A percentile compares a stretch with the other conserved stretches of the same genome.
phyloP scores from a whole-genome alignment of 768 basidiomycete genomes.

The Leccinum ochraceum region DNA sequence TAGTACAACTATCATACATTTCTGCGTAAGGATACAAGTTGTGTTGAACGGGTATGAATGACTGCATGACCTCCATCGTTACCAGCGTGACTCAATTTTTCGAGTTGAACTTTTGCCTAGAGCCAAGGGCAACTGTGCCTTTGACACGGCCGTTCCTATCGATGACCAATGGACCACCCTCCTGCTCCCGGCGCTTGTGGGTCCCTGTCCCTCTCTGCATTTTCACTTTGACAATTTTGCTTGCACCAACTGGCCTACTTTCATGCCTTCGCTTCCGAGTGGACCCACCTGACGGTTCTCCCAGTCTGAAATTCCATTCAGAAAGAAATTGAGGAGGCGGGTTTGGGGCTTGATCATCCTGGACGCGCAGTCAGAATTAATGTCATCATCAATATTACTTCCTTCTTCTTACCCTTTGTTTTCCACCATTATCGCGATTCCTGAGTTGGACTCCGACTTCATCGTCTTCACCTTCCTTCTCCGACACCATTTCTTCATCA shows the following conservation, averaged over 20 bases:
- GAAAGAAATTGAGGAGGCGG: conserved; percentile 16
- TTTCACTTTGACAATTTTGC: conserved; percentile 29
- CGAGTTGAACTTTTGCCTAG: conserved; percentile 33
- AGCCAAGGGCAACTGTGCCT: conserved; percentile 27
- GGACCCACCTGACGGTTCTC: conserved; percentile 9
- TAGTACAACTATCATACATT: conserved; percentile 1
- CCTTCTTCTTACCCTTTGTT: conserved; percentile 14
- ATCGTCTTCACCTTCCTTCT: conserved; percentile 25
- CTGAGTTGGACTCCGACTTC: conserved; percentile 15
- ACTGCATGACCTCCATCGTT: conserved; percentile 7
- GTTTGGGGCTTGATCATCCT: conserved; percentile 5
- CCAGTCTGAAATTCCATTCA: conserved; percentile 26
- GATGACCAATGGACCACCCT: conserved; percentile 16
- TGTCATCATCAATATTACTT: neutral
- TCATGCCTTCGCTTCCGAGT: conserved; percentile 15
- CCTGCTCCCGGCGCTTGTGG: conserved; percentile 4
- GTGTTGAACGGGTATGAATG: conserved; percentile 2
- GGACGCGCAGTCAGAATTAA: conserved; percentile 6
- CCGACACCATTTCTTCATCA: conserved; percentile 14
- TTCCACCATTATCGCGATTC: conserved; percentile 1
- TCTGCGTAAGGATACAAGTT: neutral
- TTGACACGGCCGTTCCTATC: conserved; percentile 27
- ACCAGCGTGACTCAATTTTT: conserved; percentile 24
- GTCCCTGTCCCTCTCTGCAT: neutral
- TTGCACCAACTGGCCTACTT: conserved; percentile 14